Base-by-base conservation (phyloP, 2,329 filamentous ascomycete species). In the Arachnomyces sp. region DNA sequence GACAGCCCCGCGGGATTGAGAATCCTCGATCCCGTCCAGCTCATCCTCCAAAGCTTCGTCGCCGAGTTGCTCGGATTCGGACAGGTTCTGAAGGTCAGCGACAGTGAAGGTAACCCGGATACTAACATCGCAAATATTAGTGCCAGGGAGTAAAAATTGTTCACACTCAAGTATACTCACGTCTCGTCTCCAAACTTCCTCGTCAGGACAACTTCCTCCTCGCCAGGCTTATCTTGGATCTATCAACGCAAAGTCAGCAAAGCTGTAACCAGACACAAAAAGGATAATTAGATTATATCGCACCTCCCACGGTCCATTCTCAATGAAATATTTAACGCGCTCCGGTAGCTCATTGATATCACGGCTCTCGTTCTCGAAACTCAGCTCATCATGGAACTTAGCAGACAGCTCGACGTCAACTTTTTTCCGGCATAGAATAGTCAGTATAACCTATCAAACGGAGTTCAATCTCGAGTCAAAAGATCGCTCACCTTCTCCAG, bases 151-250 rank as follows among this genome's bases (percentile, higher is more conserved):
- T 7, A 31, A 12, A 6, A n/a, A 38, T 7, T 3, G 5, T 15
- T 34, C 46, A 31, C 30, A 15, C 17, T 36, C 16, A 28, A 15
- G 3, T n/a, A 36, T 17, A 65, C 80, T 66, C 67, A 92, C 87
- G 82, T 86, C 73, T 98, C 92, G 48, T 94, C 82, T 55, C 84
- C 85, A 57, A 86, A 90, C 49, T 77, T 82, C 57, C 89, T 84
- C 45, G 80, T 84, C 51, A 98, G 75, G 56, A 84, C 74, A 52
- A 98, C 85, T 53, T 95, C 87, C 69, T 96, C 86, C 64, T 87
- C 77, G 47, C 92, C 92, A 18, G 82, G 74, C 25, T 74, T 78
- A 65, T 98, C 92, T 56, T 86, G 73, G 46, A 82, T 62, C 69
- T 77, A 44, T 32, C 15, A 13, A 8, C 4, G 17, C 5, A 29